Evolutionary conservation across 352 stramenopile genomes (phyloP).

Genomic region (Saprolegnia parasitica): DNA sequence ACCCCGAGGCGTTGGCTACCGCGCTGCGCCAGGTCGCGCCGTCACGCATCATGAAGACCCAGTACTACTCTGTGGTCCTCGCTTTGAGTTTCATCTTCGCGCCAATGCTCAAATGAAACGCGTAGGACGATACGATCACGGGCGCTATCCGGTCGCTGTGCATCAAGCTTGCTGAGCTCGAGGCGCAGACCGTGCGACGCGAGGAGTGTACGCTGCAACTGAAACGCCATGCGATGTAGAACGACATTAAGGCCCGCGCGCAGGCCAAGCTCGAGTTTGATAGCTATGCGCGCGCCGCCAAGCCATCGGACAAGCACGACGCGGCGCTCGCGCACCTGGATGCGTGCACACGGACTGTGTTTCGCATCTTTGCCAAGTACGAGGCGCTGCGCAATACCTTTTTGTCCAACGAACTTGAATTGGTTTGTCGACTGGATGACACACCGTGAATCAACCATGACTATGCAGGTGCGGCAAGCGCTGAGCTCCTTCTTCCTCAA

Average conservation of each 20-base stretch:
- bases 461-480: background rate
- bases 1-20: conserved; percentile 67
- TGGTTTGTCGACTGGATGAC: conserved; percentile 38
- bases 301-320: conserved; percentile 51
- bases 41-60: conserved; percentile 66
- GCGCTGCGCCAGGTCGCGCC: conserved; percentile 73
- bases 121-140: conserved; percentile 54
- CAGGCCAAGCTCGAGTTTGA: conserved; percentile 67
- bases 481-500: background rate
- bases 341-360: conserved; percentile 56
- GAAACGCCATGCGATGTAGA: conserved; percentile 28
- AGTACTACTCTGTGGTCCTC: conserved; percentile 66
- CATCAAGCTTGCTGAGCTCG: conserved; percentile 75
- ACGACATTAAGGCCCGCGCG: conserved; percentile 64
- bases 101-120: background rate
- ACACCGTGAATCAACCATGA: background rate
- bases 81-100: background rate
- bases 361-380: conserved; percentile 73
- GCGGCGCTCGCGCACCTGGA: conserved; percentile 43
- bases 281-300: conserved; percentile 61
- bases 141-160: conserved; percentile 60
- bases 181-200: conserved; percentile 37
- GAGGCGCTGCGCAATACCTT: conserved; percentile 69
- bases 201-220: background rate
- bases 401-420: conserved; percentile 71